A percentile compares a stretch with the other conserved stretches of the same genome.
phyloP scores from a whole-genome alignment of 139 green algal genomes.

The Chlorella ohadii region DNA sequence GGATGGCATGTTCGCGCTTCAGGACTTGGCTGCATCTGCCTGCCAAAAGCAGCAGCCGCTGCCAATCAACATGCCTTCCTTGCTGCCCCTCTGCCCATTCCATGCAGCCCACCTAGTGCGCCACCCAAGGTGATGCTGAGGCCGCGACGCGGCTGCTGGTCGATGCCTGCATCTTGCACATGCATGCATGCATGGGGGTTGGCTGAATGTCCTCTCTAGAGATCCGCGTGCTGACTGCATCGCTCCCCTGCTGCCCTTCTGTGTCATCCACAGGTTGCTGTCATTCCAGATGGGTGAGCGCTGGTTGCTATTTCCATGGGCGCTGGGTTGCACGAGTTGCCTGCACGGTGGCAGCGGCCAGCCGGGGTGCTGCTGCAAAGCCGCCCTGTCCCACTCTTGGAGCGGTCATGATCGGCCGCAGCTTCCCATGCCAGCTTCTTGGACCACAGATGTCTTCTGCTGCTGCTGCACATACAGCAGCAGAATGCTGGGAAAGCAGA shows the following conservation, averaged over 20 bases:
- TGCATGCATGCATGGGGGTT: no score
- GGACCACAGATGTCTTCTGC: no score
- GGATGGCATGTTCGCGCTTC: no score
- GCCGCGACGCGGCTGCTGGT: no score
- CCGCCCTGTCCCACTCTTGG: background rate
- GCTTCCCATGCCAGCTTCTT: no score
- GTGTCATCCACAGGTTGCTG: background rate
- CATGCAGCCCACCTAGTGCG: conserved; percentile 29
- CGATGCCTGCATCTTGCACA: no score
- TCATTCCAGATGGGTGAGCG: conserved; percentile 18
- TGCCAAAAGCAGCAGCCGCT: background rate
- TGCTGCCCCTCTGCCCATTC: background rate
- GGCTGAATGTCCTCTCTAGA: no score
- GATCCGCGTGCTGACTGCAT: no score
- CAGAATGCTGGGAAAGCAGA: background rate
- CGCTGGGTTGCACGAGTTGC: no score
- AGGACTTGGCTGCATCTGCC: no score
- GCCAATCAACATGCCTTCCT: background rate
- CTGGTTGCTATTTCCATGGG: background rate
- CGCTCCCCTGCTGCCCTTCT: no score
- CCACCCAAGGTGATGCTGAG: conserved; percentile 14
- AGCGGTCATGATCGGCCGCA: background rate
- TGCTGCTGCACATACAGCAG: background rate
- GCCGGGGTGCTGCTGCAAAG: background rate
- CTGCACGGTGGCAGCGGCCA: no score